Evolutionary conservation across 1,284 basidiomycete genomes (phyloP).

Genomic region (Apiotrichum brassicae): DNA sequence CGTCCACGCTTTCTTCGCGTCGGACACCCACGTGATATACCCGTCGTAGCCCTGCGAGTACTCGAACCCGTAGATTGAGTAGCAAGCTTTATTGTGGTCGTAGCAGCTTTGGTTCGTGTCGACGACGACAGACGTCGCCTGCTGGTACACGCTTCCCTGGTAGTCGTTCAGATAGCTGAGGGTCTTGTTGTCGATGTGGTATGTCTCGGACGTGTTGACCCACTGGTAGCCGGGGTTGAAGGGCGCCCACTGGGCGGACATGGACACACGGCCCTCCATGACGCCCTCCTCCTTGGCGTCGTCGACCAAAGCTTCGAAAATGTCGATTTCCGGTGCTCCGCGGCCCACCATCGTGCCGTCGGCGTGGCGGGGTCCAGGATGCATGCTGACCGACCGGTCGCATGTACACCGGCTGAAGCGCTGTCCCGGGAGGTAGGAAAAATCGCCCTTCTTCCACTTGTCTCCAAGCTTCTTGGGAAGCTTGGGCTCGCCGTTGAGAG

Average conservation of each 20-base stretch:
- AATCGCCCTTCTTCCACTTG: slow-evolving; percentile 34
- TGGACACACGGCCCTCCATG: slow-evolving; percentile 37
- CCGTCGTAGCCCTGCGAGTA: slow-evolving; percentile 56
- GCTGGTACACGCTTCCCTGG: slow-evolving; percentile 56
- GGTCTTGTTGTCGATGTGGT: slow-evolving; percentile 47
- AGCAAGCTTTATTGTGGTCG: slow-evolving; percentile 49
- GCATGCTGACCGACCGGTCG: slow-evolving; percentile 57
- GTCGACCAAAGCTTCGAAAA: slow-evolving; percentile 61
- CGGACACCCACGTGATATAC: slow-evolving; percentile 74
- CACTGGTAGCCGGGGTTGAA: slow-evolving; percentile 42
- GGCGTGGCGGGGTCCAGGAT: slow-evolving; percentile 65
- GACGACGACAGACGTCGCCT: slow-evolving; percentile 50
- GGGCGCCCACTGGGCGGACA: slow-evolving; percentile 44
- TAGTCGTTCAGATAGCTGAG: slow-evolving; percentile 54
- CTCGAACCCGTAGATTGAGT: slow-evolving; percentile 59
- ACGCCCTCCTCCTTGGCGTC: background rate
- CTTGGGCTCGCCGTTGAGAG: slow-evolving; percentile 36
- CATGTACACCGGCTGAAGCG: slow-evolving; percentile 75
- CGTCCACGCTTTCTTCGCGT: slow-evolving; percentile 65
- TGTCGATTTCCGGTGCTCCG: slow-evolving; percentile 77
- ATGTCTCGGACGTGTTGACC: slow-evolving; percentile 42
- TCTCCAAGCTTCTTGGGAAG: slow-evolving; percentile 26
- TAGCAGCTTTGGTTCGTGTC: slow-evolving; percentile 42
- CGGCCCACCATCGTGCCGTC: slow-evolving; percentile 72
- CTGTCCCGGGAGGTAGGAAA: slow-evolving; percentile 70